phyloP scores from a whole-genome alignment of 257 asterid genomes.

The Ilex asprella region DNA sequence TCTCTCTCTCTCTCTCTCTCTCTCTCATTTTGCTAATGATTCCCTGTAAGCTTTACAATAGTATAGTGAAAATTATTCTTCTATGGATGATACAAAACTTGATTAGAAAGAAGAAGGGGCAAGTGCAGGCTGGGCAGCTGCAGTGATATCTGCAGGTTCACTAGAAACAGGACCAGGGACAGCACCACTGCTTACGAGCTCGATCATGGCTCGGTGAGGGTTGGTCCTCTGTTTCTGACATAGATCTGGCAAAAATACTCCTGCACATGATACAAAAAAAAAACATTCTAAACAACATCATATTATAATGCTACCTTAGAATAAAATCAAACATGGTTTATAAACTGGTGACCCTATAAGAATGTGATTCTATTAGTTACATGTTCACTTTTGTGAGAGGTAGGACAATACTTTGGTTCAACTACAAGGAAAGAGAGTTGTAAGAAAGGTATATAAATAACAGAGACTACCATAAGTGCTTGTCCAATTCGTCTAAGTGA shows the following conservation, averaged over 20 bases:
- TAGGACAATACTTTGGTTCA: too few species aligned
- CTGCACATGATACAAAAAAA: constrained; percentile 3
- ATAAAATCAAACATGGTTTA: not conserved
- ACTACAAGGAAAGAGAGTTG: too few species aligned
- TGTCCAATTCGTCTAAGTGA: too few species aligned
- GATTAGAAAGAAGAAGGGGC: constrained; percentile 26
- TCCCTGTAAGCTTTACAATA: too few species aligned
- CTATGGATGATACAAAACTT: not conserved
- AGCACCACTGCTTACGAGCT: constrained; percentile 13
- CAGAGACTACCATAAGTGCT: too few species aligned
- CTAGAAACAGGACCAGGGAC: not conserved
- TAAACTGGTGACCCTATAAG: not conserved
- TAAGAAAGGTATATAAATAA: too few species aligned
- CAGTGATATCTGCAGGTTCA: constrained; percentile 3
- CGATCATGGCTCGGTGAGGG: constrained; percentile 10
- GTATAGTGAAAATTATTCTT: too few species aligned
- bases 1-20: not conserved
- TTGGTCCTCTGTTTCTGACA: constrained; percentile 13
- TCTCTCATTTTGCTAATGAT: too few species aligned
- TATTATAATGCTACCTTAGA: too few species aligned
- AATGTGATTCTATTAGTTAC: too few species aligned
- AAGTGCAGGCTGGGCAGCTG: constrained; percentile 24
- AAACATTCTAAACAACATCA: not conserved
- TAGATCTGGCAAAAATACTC: constrained; percentile 14
- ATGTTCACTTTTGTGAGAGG: too few species aligned